Base-by-base conservation (phyloP, 2,329 filamentous ascomycete species). In the Nannizziopsis barbatae region DNA sequence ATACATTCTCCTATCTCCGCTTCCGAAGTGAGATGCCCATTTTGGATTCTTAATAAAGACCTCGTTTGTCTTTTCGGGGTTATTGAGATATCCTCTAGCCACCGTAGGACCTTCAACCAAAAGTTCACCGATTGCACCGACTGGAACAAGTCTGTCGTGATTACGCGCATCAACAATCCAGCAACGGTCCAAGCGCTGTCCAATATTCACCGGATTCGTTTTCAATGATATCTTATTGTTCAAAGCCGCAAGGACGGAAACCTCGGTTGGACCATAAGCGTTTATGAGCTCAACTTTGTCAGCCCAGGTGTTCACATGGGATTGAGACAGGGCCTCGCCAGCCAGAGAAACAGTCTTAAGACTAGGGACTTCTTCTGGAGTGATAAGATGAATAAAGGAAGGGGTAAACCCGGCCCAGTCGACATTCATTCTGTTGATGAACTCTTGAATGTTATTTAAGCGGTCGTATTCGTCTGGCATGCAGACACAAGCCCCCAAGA, bases 371-470 rank as follows among this genome's bases (percentile, higher is more conserved):
- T 66, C 60, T 10, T 59, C 53, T 1, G 65, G 66, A 6, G 57
- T 54, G 6, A 72, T 48, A 4, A 69, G 53, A 5, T 62, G 53
- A 0, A 75, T 75, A 14, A 81, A 67, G 0, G 75, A 67, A 0
- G 76, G 73, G 0, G 78, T 81, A 60, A 80, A 70, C 57, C 75
- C 73, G 1, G 69, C 72, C 68, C 68, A 72, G 31, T 67, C 73
- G 22, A 72, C 69, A 6, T 69, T 59, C 64, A 74, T 71, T 0
- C 65, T 55, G 5, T 67, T 65, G 18, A 79, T 72, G 0, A 65
- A 66, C 0, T 66, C 67, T 0, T 63, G 60, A 3, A 77, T 65
- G 39, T 74, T 65, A 42, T 67, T 64, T 10, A 80, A 64, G 35
- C 73, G 77, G 50, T 76, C 71, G 8, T 67, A 58, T 0, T 72